These are phyloP conservation scores for Xylaria telfairii DNA, from an alignment of 495 filamentous ascomycete genomes.

Conservation along the genomic window DNA sequence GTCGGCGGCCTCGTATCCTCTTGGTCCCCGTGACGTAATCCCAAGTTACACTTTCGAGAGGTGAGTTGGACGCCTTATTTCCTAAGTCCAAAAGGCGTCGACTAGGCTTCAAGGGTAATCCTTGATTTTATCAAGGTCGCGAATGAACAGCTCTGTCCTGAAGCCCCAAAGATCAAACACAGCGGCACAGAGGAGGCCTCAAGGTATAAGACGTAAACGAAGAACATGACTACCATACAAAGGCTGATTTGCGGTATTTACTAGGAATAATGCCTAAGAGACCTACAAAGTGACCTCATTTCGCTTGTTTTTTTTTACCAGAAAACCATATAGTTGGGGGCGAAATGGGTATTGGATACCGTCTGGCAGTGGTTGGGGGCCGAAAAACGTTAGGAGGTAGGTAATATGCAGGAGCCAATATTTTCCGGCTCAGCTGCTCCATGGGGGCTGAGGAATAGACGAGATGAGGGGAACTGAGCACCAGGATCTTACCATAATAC, in stretches of 20 bases:
- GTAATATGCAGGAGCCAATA: no score
- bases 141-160: neutral
- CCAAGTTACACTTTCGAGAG: neutral
- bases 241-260: neutral
- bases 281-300: neutral
- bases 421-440: neutral
- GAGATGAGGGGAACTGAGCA: neutral
- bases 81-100: neutral
- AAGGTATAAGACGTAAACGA: neutral
- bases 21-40: neutral
- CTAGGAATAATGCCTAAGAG: neutral
- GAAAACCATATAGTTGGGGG: neutral
- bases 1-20: neutral
- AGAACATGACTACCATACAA: neutral
- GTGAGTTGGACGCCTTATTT: neutral
- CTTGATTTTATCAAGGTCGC: neutral
- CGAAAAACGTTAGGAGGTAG: neutral
- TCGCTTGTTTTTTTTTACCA: neutral
- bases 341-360: neutral
- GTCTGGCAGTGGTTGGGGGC: conserved; percentile 1
- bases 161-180: neutral
- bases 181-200: conserved; percentile 13
- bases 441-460: conserved; percentile 10
- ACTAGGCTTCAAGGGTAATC: neutral
- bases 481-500: neutral